Evolutionary conservation across 805 yeast species (phyloP).

Genomic region (Candida ponderosae): DNA sequence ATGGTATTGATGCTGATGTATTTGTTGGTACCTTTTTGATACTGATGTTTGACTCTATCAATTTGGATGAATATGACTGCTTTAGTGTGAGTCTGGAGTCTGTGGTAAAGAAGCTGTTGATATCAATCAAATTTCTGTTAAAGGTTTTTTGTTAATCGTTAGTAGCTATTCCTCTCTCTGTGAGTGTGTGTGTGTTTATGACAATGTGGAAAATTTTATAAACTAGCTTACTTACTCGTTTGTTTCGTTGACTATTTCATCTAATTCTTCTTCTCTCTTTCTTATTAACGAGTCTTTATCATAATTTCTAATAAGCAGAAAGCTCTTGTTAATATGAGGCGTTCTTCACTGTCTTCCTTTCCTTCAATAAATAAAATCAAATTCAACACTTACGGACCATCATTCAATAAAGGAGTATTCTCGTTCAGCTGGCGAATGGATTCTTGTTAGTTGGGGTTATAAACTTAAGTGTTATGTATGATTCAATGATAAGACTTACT

Average conservation of each 20-base stretch:
- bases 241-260: conserved; percentile 36
- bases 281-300: conserved; percentile 14
- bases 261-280: conserved; percentile 37
- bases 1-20: not conserved
- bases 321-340: conserved; percentile 3
- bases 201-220: not conserved
- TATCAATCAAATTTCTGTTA: conserved; percentile 12
- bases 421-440: conserved; percentile 26
- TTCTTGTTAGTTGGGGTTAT: conserved; percentile 20
- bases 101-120: conserved; percentile 13
- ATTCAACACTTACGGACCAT: conserved; percentile 1
- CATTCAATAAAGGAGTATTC: conserved; percentile 24
- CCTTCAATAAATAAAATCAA: not conserved
- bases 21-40: not conserved
- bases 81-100: not conserved
- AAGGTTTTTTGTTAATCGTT: not conserved
- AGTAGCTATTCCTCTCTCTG: not conserved
- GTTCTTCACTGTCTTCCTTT: too few relatives aligned
- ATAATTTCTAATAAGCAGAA: conserved; percentile 6
- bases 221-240: conserved; percentile 11
- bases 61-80: not conserved
- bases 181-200: too few relatives aligned
- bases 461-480: conserved; percentile 10
- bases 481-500: conserved; percentile 16
- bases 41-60: not conserved